Evolutionary conservation across 768 basidiomycete species (phyloP).

Genomic region (Clavulina sp.): DNA sequence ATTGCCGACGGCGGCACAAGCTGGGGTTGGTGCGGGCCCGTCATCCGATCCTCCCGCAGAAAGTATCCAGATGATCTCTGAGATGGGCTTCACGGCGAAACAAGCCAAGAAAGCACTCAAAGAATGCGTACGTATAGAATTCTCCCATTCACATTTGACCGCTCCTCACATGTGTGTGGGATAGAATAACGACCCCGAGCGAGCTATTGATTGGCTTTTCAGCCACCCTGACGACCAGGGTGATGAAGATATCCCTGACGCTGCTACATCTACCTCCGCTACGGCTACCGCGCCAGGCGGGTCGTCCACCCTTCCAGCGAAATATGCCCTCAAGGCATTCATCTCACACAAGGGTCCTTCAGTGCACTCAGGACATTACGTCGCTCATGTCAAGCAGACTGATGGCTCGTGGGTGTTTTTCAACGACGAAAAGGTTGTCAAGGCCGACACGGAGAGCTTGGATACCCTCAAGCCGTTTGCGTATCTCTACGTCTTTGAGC

Average conservation of each 20-base stretch:
- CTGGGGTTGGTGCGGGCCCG: constrained; percentile 15
- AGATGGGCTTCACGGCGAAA: constrained; percentile 81
- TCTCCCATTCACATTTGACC: background rate
- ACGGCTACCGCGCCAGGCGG: constrained; percentile 25
- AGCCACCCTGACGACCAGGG: constrained; percentile 78
- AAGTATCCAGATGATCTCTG: constrained; percentile 52
- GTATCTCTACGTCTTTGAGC: constrained; percentile 88
- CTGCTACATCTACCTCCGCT: constrained; percentile 17
- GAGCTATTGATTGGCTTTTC: constrained; percentile 94
- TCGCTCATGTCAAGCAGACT: constrained; percentile 47
- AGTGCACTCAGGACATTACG: constrained; percentile 89
- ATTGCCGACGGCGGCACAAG: constrained; percentile 24
- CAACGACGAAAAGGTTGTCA: constrained; percentile 93
- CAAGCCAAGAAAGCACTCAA: constrained; percentile 77
- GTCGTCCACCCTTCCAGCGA: constrained; percentile 44
- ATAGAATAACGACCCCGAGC: constrained; percentile 57
- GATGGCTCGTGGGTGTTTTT: constrained; percentile 68
- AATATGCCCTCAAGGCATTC: constrained; percentile 76
- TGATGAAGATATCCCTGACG: constrained; percentile 24
- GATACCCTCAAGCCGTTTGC: constrained; percentile 65
- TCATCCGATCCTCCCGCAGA: constrained; percentile 49
- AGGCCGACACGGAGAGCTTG: constrained; percentile 70
- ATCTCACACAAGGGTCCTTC: constrained; percentile 95
- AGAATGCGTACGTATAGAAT: constrained; percentile 50
- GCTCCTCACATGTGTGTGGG: background rate